These are phyloP conservation scores for Leptographium lundbergii DNA, from an alignment of 2,329 filamentous ascomycete genomes.

Conservation along the genomic window DNA sequence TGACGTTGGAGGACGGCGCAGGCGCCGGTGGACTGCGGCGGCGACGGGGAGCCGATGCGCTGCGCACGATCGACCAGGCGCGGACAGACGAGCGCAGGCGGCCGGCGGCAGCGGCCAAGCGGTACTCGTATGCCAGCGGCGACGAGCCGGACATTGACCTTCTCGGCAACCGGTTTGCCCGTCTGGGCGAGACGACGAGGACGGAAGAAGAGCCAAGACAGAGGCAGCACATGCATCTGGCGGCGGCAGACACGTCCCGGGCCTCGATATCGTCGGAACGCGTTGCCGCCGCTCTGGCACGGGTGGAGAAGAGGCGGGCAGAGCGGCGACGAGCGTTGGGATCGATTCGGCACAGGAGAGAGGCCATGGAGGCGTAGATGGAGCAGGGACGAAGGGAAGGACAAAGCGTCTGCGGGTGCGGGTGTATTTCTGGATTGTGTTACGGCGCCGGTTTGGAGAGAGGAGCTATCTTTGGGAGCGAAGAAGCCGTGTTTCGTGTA, in stretches of 20 bases:
- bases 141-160: slow-evolving; percentile 29
- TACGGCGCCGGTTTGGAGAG: not conserved
- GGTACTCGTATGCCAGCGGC: slow-evolving; percentile 15
- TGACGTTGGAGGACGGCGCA: not conserved
- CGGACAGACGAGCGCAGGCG: not conserved
- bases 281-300: slow-evolving; percentile 39
- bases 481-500: no score
- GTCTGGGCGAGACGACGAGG: slow-evolving; percentile 23
- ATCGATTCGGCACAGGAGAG: slow-evolving; percentile 30
- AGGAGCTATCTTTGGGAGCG: not conserved
- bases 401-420: no score
- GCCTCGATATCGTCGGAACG: slow-evolving; percentile 35
- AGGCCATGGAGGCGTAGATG: slow-evolving; percentile 32
- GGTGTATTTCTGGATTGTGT: not conserved
- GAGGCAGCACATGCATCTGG: not conserved
- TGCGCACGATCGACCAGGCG: slow-evolving; percentile 5
- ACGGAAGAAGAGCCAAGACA: not conserved
- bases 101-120: slow-evolving; percentile 3
- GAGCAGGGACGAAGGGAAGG: no score
- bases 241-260: slow-evolving; percentile 18
- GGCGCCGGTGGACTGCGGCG: not conserved
- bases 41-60: slow-evolving; percentile 4
- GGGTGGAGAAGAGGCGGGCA: slow-evolving; percentile 40
- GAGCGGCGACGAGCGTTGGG: slow-evolving; percentile 25
- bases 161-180: slow-evolving; percentile 30